Conservation (phyloP, 176 grass and related monocot genomes). For the Aegilops speltoides region DNA sequence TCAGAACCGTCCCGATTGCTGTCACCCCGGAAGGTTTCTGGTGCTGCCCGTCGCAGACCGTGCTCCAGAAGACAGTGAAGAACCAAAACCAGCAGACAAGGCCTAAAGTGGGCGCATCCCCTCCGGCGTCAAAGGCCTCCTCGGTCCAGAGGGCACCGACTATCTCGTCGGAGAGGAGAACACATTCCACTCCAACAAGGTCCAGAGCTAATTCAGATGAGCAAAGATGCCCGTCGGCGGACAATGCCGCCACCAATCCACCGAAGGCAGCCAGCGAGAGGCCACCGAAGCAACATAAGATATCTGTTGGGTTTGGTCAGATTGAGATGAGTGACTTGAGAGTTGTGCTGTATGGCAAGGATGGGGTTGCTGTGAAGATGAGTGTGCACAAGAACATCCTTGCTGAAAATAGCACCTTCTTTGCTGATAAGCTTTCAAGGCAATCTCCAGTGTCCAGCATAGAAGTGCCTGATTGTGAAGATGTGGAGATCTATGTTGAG, state of each 20-base stretch:
- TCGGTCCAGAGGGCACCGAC: slow-evolving; percentile 60
- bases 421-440: slow-evolving; percentile 63
- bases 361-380: slow-evolving; percentile 79
- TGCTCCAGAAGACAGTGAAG: slow-evolving; percentile 73
- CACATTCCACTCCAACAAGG: slow-evolving; percentile 46
- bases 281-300: slow-evolving; percentile 60
- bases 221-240: not conserved
- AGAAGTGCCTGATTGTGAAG: slow-evolving; percentile 77
- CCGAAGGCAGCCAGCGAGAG: slow-evolving; percentile 43
- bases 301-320: slow-evolving; percentile 86
- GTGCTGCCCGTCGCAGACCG: slow-evolving; percentile 91
- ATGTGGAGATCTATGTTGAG: slow-evolving; percentile 90
- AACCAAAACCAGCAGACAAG: slow-evolving; percentile 63
- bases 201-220: slow-evolving; percentile 44
- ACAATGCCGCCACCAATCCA: slow-evolving; percentile 39
- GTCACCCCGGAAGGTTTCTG: slow-evolving; percentile 96
- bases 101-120: slow-evolving; percentile 42
- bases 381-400: slow-evolving; percentile 76
- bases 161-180: slow-evolving; percentile 58
- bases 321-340: slow-evolving; percentile 76
- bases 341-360: slow-evolving; percentile 72
- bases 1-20: slow-evolving; percentile 80
- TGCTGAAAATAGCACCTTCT: slow-evolving; percentile 71
- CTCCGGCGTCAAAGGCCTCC: slow-evolving; percentile 62
- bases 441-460: slow-evolving; percentile 56